These are phyloP conservation scores for Aspergillus nomiae DNA, from an alignment of 2,329 filamentous ascomycete genomes.

Conservation along the genomic window DNA sequence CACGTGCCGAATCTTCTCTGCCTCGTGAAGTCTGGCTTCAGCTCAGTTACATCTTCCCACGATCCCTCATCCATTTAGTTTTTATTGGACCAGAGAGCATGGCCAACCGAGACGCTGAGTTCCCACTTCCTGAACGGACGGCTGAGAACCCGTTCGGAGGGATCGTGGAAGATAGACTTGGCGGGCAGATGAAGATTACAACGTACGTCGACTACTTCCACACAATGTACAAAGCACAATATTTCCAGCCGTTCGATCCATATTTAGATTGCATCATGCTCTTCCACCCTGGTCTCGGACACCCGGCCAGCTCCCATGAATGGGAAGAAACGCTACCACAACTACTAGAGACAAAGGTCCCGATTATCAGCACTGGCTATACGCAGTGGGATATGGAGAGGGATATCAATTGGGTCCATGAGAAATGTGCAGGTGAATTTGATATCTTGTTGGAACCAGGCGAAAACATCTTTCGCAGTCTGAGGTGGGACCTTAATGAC, in stretches of 20 bases:
- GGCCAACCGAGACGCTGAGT: slow-evolving; percentile 89
- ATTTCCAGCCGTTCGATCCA: slow-evolving; percentile 93
- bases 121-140: slow-evolving; percentile 84
- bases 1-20: slow-evolving; percentile 94
- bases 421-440: slow-evolving; percentile 85
- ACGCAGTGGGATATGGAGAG: slow-evolving; percentile 93
- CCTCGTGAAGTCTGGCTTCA: slow-evolving; percentile 94
- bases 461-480: slow-evolving; percentile 89
- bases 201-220: slow-evolving; percentile 99
- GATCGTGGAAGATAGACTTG: slow-evolving; percentile 89
- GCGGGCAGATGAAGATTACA: slow-evolving; percentile 89
- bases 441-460: slow-evolving; percentile 89
- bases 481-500: slow-evolving; percentile 97
- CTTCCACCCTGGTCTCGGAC: slow-evolving; percentile 94
- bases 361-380: slow-evolving; percentile 92
- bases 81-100: slow-evolving; percentile 97
- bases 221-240: slow-evolving; percentile 84
- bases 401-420: slow-evolving; percentile 85
- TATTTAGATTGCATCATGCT: slow-evolving; percentile 98
- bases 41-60: slow-evolving; percentile 91
- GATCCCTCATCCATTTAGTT: slow-evolving; percentile 83
- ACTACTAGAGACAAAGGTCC: slow-evolving; percentile 91
- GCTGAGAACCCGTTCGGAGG: slow-evolving; percentile 87
- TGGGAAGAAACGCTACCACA: slow-evolving; percentile 90
- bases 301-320: slow-evolving; percentile 89